phyloP scores from a whole-genome alignment of 2,329 filamentous ascomycete species.

The Fusarium albidum region DNA sequence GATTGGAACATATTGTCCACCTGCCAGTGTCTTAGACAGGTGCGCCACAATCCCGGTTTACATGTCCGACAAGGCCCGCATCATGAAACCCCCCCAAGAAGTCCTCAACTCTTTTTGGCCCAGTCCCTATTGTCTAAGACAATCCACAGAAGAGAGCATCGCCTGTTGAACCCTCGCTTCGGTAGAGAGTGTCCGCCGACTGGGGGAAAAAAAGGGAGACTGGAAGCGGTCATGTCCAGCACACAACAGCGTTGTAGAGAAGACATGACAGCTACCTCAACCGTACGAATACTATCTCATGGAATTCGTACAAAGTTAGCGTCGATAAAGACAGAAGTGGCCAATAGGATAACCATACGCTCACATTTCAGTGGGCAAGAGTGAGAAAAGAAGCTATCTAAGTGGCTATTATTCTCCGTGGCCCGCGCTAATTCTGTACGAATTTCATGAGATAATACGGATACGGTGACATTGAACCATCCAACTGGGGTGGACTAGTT shows the following conservation, averaged over 20 bases:
- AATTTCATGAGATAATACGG: too few species aligned
- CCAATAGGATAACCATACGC: too few species aligned
- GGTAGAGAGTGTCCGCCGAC: conserved; percentile 19
- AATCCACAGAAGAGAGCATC: conserved; percentile 34
- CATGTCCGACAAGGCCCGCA: conserved; percentile 34
- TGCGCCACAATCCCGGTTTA: conserved; percentile 35
- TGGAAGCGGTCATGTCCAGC: not conserved
- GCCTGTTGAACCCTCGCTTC: conserved; percentile 24
- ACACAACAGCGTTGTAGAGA: conserved; percentile 21
- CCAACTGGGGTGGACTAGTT: conserved; percentile 22
- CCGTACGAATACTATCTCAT: too few species aligned
- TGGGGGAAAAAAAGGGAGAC: conserved; percentile 6
- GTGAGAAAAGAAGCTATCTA: too few species aligned
- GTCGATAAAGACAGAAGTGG: too few species aligned
- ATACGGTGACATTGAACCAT: conserved; percentile 39
- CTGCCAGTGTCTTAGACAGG: conserved; percentile 30
- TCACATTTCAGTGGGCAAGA: too few species aligned
- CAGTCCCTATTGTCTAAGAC: conserved; percentile 30
- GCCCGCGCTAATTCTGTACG: too few species aligned
- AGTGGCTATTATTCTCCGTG: too few species aligned
- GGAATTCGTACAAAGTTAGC: too few species aligned
- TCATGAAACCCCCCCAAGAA: conserved; percentile 35
- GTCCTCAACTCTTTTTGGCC: conserved; percentile 5
- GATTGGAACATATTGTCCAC: conserved; percentile 24
- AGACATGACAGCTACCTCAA: conserved; percentile 22